Conservation (phyloP, 352 stramenopile species). For the Pythium coloratum region DNA sequence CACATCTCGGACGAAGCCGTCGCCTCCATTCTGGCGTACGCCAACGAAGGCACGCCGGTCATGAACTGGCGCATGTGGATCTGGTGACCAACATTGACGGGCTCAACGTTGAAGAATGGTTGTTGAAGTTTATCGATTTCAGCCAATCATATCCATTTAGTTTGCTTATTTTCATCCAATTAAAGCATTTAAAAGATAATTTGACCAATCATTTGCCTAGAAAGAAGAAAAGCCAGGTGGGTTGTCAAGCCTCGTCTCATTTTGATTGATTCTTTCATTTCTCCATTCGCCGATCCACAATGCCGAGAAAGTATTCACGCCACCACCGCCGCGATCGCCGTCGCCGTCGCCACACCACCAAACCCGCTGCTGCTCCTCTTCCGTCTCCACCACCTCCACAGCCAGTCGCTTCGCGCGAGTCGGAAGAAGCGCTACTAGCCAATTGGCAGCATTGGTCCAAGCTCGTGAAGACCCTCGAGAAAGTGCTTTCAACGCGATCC, state of each 20-base stretch:
- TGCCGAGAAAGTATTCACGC: background rate
- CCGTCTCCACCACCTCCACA: background rate
- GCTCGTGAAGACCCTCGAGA: background rate
- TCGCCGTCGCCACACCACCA: background rate
- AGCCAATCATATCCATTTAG: constrained; percentile 7
- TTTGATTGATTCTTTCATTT: background rate
- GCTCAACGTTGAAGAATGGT: background rate
- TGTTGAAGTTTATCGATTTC: background rate
- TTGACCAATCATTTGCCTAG: background rate
- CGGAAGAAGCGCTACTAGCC: background rate
- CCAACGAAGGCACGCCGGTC: too few species aligned
- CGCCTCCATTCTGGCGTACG: too few species aligned
- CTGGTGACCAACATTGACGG: too few species aligned
- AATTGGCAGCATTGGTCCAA: background rate
- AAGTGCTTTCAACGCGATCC: background rate
- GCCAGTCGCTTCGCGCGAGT: background rate
- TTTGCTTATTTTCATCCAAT: background rate
- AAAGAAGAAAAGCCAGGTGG: background rate
- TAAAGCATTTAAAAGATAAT: background rate
- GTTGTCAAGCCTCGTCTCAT: background rate
- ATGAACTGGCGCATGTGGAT: background rate
- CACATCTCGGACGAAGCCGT: too few species aligned
- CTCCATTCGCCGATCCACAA: background rate
- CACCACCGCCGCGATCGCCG: too few species aligned
- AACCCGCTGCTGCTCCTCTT: background rate